Evolutionary conservation across 23 red algal species (phyloP).

Genomic region (Agarophyton chilense): DNA sequence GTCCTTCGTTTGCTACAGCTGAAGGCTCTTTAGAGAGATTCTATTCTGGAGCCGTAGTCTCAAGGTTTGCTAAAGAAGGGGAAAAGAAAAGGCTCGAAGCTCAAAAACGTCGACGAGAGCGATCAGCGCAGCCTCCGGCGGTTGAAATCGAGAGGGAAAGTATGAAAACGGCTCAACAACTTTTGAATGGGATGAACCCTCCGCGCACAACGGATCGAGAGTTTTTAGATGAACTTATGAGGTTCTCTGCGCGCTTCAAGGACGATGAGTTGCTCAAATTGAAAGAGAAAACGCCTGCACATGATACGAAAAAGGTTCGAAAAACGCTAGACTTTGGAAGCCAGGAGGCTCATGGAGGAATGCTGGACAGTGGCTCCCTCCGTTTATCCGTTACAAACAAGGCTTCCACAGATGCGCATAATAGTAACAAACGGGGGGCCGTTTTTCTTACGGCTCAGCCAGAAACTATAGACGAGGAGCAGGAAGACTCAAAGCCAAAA

Average conservation of each 20-base stretch:
- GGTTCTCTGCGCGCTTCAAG: slow-evolving; percentile 15
- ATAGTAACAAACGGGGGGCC: slow-evolving; percentile 10
- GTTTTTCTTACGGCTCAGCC: slow-evolving; percentile 35
- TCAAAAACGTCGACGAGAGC: slow-evolving; percentile 21
- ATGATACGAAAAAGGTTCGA: neutral
- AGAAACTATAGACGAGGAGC: slow-evolving; percentile 24
- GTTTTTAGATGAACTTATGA: slow-evolving; percentile 38
- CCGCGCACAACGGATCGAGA: slow-evolving; percentile 44
- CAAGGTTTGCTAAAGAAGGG: slow-evolving; percentile 66
- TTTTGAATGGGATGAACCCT: slow-evolving; percentile 33
- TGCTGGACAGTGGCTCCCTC: slow-evolving; percentile 31
- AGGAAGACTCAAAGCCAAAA: neutral
- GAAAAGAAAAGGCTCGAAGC: slow-evolving; percentile 46
- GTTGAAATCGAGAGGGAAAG: slow-evolving; percentile 19
- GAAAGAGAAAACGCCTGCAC: neutral
- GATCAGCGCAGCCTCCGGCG: neutral
- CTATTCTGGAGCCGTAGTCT: slow-evolving; percentile 29
- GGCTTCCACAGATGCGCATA: neutral
- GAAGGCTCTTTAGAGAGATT: slow-evolving; percentile 40
- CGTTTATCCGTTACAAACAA: neutral
- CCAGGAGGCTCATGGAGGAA: slow-evolving; percentile 19
- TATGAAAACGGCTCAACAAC: slow-evolving; percentile 25
- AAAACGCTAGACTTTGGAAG: slow-evolving; percentile 38
- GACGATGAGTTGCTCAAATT: neutral
- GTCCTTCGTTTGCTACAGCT: slow-evolving; percentile 29